Evolutionary conservation across 441 rosid genomes (phyloP).

Genomic region (Erodium moschatum): DNA sequence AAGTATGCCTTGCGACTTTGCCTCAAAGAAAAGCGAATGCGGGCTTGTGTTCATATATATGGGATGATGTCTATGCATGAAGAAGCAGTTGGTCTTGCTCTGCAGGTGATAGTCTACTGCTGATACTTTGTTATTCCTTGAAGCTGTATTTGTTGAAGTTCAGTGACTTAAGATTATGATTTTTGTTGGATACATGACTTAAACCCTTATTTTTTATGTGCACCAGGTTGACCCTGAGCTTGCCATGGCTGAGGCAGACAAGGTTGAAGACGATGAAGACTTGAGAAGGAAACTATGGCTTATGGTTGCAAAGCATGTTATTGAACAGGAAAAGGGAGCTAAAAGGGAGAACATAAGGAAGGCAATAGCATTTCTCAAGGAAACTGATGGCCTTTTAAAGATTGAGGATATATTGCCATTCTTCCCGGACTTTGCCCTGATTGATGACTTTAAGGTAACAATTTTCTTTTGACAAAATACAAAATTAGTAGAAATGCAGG

Average conservation of each 20-base stretch:
- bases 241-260: slow-evolving; percentile 99
- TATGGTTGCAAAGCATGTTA: slow-evolving; percentile 96
- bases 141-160: slow-evolving; percentile 9
- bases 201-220: slow-evolving; percentile 18
- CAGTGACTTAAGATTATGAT: neutral
- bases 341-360: slow-evolving; percentile 96
- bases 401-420: slow-evolving; percentile 97
- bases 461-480: neutral
- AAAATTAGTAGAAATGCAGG: neutral
- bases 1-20: slow-evolving; percentile 95
- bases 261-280: slow-evolving; percentile 99
- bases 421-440: slow-evolving; percentile 97
- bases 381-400: slow-evolving; percentile 94
- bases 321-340: slow-evolving; percentile 90
- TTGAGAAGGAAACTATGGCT: slow-evolving; percentile 98
- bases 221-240: slow-evolving; percentile 93
- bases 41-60: slow-evolving; percentile 94
- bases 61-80: slow-evolving; percentile 99
- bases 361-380: slow-evolving; percentile 97
- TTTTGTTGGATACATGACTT: slow-evolving; percentile 1
- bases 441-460: slow-evolving; percentile 93
- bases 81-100: slow-evolving; percentile 99
- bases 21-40: slow-evolving; percentile 92
- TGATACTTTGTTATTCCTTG: slow-evolving; percentile 10
- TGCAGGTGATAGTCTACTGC: slow-evolving; percentile 52